These are phyloP conservation scores for Jimgerdemannia flammicorona DNA, from an alignment of 192 early-diverging fungal genomes.

Conservation along the genomic window DNA sequence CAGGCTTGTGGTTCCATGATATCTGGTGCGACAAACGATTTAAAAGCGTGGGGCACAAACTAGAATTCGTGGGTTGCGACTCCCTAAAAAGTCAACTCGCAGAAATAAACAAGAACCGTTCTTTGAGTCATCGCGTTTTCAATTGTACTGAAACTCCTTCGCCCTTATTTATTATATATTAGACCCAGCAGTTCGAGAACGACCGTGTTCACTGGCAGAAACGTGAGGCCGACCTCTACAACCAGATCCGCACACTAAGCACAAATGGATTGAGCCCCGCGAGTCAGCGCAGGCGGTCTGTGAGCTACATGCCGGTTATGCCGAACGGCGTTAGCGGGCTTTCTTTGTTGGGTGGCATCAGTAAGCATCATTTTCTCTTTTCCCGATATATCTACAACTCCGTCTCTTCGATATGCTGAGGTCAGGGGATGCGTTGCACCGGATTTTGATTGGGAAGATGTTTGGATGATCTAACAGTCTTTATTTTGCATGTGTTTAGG, in stretches of 20 bases:
- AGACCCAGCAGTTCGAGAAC: conserved; percentile 32
- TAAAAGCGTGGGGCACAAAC: no score
- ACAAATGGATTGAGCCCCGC: conserved; percentile 25
- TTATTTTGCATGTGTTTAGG: not conserved
- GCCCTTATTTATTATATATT: not conserved
- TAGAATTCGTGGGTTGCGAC: no score
- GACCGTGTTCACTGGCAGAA: conserved; percentile 42
- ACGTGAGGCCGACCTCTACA: conserved; percentile 41
- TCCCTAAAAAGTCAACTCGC: no score
- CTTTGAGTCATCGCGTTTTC: no score
- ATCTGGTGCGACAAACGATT: no score
- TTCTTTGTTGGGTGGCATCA: not conserved
- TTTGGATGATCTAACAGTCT: no score
- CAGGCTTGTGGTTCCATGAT: no score
- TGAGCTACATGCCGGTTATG: conserved; percentile 6
- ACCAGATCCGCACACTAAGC: conserved; percentile 27
- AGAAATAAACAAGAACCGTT: no score
- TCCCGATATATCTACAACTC: not conserved
- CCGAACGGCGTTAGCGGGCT: conserved; percentile 3
- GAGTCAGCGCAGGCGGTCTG: conserved; percentile 34
- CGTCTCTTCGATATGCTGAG: no score
- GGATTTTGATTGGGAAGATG: no score
- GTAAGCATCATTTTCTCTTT: conserved; percentile 1
- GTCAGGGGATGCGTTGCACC: no score
- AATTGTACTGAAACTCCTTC: no score